Percentiles rank a stretch among this genome's conserved stretches.
phyloP scores from a whole-genome alignment of 2,329 filamentous ascomycete genomes.

The Hypomyces perniciosus region DNA sequence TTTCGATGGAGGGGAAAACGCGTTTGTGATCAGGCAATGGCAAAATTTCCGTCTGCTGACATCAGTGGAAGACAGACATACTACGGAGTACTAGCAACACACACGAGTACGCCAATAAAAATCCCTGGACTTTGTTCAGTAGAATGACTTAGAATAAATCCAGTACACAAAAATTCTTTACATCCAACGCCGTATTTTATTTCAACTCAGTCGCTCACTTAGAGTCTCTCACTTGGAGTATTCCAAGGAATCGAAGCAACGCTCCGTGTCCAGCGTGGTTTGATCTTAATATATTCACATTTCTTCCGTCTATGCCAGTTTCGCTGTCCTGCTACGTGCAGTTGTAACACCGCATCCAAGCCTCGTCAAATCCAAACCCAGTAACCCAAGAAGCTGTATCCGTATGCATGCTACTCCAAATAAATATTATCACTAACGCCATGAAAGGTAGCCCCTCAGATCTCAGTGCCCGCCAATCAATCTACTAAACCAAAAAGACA shows the following conservation, averaged over 20 bases:
- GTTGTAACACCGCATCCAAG: background rate
- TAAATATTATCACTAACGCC: slow-evolving; percentile 7
- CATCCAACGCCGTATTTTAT: too few relatives aligned
- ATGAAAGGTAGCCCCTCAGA: too few relatives aligned
- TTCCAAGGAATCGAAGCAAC: too few relatives aligned
- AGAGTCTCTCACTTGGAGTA: too few relatives aligned
- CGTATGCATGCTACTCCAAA: background rate
- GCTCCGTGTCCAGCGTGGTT: too few relatives aligned
- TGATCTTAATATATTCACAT: too few relatives aligned
- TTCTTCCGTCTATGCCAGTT: too few relatives aligned
- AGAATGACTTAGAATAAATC: too few relatives aligned
- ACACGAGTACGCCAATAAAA: background rate
- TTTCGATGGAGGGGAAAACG: slow-evolving; percentile 3
- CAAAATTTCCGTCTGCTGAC: slow-evolving; percentile 8
- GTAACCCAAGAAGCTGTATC: background rate
- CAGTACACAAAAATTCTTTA: too few relatives aligned
- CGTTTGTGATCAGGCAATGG: slow-evolving; percentile 1
- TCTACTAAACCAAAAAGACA: slow-evolving; percentile 6
- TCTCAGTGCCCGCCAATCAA: too few relatives aligned
- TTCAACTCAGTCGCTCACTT: too few relatives aligned
- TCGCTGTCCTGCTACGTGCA: background rate
- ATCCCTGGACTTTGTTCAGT: too few relatives aligned
- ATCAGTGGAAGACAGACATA: background rate
- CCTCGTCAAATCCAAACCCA: background rate
- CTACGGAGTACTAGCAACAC: background rate